These are phyloP conservation scores for Leptographium lundbergii DNA, from an alignment of 2,329 filamentous ascomycete genomes.

Conservation along the genomic window DNA sequence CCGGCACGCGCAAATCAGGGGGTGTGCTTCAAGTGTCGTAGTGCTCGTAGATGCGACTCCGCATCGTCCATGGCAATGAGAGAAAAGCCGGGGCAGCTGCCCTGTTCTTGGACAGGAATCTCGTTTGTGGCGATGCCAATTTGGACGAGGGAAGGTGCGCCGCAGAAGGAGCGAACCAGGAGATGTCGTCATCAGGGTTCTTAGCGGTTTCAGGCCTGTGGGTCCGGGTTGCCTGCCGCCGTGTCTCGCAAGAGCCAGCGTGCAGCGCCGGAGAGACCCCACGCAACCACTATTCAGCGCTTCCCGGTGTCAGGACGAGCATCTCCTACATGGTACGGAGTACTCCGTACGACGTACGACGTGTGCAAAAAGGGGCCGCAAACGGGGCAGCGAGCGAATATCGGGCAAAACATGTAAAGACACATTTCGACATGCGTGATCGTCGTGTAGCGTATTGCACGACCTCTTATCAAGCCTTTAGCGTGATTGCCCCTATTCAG, in stretches of 20 bases:
- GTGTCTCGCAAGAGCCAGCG: not conserved
- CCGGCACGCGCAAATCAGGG: too few relatives aligned
- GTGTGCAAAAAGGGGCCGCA: too few relatives aligned
- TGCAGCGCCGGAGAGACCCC: not conserved
- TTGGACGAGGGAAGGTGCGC: not conserved
- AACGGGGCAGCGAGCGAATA: too few relatives aligned
- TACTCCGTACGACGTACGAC: too few relatives aligned
- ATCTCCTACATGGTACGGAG: too few relatives aligned
- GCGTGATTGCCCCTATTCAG: not conserved
- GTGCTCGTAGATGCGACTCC: too few relatives aligned
- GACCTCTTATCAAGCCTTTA: not conserved
- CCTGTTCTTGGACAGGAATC: not conserved
- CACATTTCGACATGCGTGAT: not conserved
- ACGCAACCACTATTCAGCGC: not conserved
- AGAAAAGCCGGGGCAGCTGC: not conserved
- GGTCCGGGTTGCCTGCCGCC: not conserved
- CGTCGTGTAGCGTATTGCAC: not conserved
- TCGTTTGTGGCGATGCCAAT: not conserved
- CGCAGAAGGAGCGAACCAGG: not conserved
- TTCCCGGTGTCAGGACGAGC: not conserved
- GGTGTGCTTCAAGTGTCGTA: too few relatives aligned
- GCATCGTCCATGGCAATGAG: not conserved
- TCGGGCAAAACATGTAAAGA: not conserved
- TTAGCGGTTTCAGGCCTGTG: slow-evolving; percentile 1
- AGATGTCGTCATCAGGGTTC: slow-evolving; percentile 2